Conservation (phyloP, 257 asterid species). For the Solanum peruvianum region DNA sequence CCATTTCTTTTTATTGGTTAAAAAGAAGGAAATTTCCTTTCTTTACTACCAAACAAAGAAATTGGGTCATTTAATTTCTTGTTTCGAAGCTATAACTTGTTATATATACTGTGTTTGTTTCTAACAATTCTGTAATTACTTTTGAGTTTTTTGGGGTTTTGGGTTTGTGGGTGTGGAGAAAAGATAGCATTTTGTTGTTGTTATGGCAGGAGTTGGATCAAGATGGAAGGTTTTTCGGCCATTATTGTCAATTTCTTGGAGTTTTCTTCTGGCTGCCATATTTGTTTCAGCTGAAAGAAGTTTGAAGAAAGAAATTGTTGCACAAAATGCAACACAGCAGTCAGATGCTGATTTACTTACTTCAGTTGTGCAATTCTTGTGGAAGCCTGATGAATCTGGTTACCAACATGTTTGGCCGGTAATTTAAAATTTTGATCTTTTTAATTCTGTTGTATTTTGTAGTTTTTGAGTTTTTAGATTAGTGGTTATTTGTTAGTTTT, state of each 20-base stretch:
- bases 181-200: not conserved
- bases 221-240: constrained; percentile 59
- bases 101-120: not conserved
- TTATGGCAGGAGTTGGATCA: constrained; percentile 45
- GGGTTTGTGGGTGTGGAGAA: not conserved
- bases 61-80: not conserved
- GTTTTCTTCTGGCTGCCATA: constrained; percentile 60
- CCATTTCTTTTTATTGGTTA: not conserved
- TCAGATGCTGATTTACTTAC: constrained; percentile 30
- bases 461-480: not conserved
- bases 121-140: not conserved
- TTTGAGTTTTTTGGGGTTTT: not conserved
- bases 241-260: constrained; percentile 46
- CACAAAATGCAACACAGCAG: constrained; percentile 8
- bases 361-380: constrained; percentile 37
- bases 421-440: constrained; percentile 9
- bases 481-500: not conserved
- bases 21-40: not conserved
- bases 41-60: not conserved
- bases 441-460: not conserved
- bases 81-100: not conserved
- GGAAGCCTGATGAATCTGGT: constrained; percentile 63
- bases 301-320: constrained; percentile 31
- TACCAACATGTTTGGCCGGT: constrained; percentile 98
- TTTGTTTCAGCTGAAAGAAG: constrained; percentile 86